A percentile compares a stretch with the other conserved stretches of the same genome.
Conservation (phyloP, 495 filamentous ascomycete genomes). For the Tuber brumale region DNA sequence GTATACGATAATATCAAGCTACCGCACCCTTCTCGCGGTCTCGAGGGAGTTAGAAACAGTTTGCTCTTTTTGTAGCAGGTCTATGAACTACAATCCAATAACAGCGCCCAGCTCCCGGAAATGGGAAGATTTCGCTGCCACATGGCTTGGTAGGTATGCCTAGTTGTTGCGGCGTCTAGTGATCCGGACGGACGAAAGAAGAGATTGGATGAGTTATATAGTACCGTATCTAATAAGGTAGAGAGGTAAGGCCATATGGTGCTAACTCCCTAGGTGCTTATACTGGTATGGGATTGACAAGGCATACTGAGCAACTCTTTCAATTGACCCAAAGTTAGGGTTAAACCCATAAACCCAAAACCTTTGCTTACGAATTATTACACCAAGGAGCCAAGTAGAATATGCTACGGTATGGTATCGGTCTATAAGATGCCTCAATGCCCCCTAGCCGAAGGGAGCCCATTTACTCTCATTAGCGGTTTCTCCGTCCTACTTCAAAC, state of each 20-base stretch:
- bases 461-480: not conserved
- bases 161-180: no score
- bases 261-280: not conserved
- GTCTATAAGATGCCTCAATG: not conserved
- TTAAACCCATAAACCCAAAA: not conserved
- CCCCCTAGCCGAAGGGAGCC: not conserved
- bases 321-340: not conserved
- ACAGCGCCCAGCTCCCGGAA: not conserved
- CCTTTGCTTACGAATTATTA: not conserved
- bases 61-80: no score
- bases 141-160: no score
- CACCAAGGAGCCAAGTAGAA: not conserved
- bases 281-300: not conserved
- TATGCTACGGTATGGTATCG: not conserved
- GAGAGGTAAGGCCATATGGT: not conserved
- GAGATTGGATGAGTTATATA: no score
- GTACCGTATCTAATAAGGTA: no score
- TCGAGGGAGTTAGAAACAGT: no score
- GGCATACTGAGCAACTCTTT: not conserved
- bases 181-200: no score
- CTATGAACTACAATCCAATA: no score
- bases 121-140: not conserved
- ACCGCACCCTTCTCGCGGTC: no score
- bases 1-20: no score
- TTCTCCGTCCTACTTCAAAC: not conserved